Evolutionary conservation across 2,329 filamentous ascomycete species (phyloP), one percentile per base, ranked within the genome.

Genomic region (Ilyonectria robusta): DNA sequence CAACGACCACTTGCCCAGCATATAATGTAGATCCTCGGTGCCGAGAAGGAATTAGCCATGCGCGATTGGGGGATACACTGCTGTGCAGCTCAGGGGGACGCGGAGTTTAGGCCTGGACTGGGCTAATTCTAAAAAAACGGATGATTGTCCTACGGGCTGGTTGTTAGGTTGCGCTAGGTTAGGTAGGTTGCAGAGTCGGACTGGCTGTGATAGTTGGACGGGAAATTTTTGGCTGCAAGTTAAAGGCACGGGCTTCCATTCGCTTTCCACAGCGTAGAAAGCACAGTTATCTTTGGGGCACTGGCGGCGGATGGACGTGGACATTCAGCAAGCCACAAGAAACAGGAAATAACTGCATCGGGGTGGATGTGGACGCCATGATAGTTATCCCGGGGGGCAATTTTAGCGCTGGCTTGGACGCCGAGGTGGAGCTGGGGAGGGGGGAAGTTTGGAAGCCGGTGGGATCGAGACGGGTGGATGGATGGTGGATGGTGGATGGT

Each of bases 141-240:
- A 60, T 60, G 58, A 60, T 53, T 33, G 23, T 15, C 21, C 26
- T 48, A 46, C 31, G n/a, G 59, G 46, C 13, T 60, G 37, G 33
- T 46, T 8, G 23, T 60, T 60, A 54, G 35, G 58, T 61, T n/a
- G 26, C 26, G 59, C 44, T 61, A 48, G 51, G 59, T 29, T 46
- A n/a, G 50, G 50, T 46, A n/a, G 50, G 50, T 31, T 53, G 17
- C 44, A 44, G n/a, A 17, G 44, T 50, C 21, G 56, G 44, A 5
- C n/a, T 42, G 40, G 40, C 15, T 42, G 46, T 48, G 33, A 17
- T 37, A 19, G 40, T 42, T 42, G 40, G 40, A n/a, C 40, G 15
- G 40, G 40, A 6, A 6, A 4, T n/a, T n/a, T n/a, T n/a, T 42
- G 29, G 56, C 56, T 44, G 44, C 44, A 33, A 59, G 46, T 47